Conservation (phyloP, 2,329 filamentous ascomycete species). For the Graphium sp. region DNA sequence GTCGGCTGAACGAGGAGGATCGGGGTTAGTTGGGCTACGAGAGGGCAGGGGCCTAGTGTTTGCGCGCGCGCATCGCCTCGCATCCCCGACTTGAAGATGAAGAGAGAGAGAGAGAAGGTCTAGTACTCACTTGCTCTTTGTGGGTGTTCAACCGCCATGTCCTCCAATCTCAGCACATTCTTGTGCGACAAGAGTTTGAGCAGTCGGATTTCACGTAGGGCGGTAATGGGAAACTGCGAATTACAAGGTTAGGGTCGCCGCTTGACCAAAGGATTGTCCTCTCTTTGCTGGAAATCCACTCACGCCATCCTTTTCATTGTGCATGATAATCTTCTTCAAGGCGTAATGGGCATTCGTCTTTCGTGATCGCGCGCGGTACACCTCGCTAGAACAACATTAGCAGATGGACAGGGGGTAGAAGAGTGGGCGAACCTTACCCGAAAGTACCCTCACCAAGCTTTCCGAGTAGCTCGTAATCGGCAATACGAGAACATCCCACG, state of each 20-base stretch:
- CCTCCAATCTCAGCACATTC: slow-evolving; percentile 75
- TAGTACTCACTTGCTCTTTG: slow-evolving; percentile 36
- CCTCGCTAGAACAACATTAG: slow-evolving; percentile 40
- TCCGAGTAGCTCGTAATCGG: slow-evolving; percentile 61
- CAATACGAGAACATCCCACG: slow-evolving; percentile 68
- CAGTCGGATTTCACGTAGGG: slow-evolving; percentile 91
- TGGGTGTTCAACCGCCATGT: slow-evolving; percentile 84
- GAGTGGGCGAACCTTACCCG: slow-evolving; percentile 38
- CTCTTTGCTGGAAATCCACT: slow-evolving; percentile 19
- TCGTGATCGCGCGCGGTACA: slow-evolving; percentile 72
- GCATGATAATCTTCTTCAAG: slow-evolving; percentile 97
- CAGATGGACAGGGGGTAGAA: not conserved
- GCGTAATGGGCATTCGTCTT: slow-evolving; percentile 64
- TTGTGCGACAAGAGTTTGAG: slow-evolving; percentile 86
- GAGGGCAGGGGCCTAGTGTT: no score
- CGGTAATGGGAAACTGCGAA: slow-evolving; percentile 84
- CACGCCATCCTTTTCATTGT: slow-evolving; percentile 94
- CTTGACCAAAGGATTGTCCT: no score
- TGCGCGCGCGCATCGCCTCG: no score
- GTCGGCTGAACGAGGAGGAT: slow-evolving; percentile 33
- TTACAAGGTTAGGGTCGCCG: no score
- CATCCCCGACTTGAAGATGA: not conserved
- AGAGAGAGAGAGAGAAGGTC: slow-evolving; percentile 2
- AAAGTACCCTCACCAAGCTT: slow-evolving; percentile 94
- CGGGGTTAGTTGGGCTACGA: slow-evolving; percentile 1